Evolutionary conservation across 164 flowering plant genomes (phyloP), one percentile per base, ranked within the genome.

Genomic region (Cinnamomum micranthum): DNA sequence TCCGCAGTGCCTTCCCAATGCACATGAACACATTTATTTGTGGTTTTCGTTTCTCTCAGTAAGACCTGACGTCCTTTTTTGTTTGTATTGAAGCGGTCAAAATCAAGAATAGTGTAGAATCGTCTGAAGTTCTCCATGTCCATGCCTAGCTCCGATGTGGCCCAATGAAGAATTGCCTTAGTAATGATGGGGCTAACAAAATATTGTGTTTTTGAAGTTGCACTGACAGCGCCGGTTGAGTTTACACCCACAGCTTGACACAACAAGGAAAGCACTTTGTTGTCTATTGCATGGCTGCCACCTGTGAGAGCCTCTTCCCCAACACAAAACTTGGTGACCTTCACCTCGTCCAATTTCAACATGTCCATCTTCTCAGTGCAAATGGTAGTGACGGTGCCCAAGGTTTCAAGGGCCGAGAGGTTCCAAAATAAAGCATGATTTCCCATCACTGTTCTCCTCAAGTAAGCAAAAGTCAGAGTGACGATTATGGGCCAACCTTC

Each of bases 1-100:
- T 92, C 94, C 1, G 94, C 92, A 47, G 94, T 92, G 69, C 97
- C 97, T 80, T 92, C 89, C 94, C 94, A 90, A 68, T 90, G 94
- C 66, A 86, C 85, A 76, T 89, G 85, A 2, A 75, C 68, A 69
- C 71, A 68, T 66, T 88, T 83, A 35, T 6, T 35, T 35, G 6
- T 35, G 41, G 41, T 6, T 6, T 35, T 35, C 41, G 9, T 0
- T 35, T 35, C 7, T 6, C 41, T 35, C 41, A 35, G 41, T 9
- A 35, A 35, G 41, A 6, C 41, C n/a, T 91, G 91, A 47, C 88
- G 79, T 68, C 81, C 68, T 67, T 85, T 85, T 73, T 82, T 83
- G 74, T 80, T 81, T 4, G 84, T 77, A 68, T 85, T 82, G 76
- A 83, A 85, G 72, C 85, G 50, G 22, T 81, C 84, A 0, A 82